Evolutionary conservation across 495 filamentous ascomycete genomes (phyloP).

Genomic region (Podospora sp.): DNA sequence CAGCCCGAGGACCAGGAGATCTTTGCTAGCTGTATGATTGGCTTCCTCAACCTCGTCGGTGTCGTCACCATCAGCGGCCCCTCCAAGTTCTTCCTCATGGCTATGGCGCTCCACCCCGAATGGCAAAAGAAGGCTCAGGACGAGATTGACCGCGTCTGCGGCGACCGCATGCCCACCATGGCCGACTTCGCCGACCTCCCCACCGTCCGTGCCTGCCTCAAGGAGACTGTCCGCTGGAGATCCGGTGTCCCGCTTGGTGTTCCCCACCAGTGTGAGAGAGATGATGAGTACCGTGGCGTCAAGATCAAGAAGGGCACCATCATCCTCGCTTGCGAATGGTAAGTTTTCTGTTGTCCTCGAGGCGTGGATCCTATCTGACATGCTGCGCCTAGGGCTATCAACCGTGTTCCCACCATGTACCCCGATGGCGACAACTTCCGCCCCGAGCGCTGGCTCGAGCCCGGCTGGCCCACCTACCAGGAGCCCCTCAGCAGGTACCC

Average conservation of each 20-base stretch:
- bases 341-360: constrained; percentile 10
- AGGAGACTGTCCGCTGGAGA: constrained; percentile 64
- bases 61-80: constrained; percentile 52
- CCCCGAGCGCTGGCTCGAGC: constrained; percentile 57
- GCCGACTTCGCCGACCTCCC: constrained; percentile 51
- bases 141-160: constrained; percentile 63
- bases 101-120: constrained; percentile 50
- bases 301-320: constrained; percentile 55
- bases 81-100: constrained; percentile 53
- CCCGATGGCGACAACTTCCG: constrained; percentile 57
- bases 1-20: constrained; percentile 46
- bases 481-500: constrained; percentile 54
- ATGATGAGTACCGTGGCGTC: constrained; percentile 54
- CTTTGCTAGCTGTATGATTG: constrained; percentile 53
- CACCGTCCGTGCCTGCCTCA: constrained; percentile 58
- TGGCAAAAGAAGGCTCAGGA: constrained; percentile 56
- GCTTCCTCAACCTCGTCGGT: constrained; percentile 51
- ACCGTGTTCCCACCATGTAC: constrained; percentile 51
- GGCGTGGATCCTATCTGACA: not conserved
- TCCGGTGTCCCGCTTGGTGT: constrained; percentile 57
- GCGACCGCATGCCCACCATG: constrained; percentile 52
- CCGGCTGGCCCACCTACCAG: constrained; percentile 57
- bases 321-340: constrained; percentile 60
- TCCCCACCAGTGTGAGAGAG: constrained; percentile 54
- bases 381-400: constrained; percentile 49